Evolutionary conservation across 768 basidiomycete genomes (phyloP), one percentile per base, ranked within the genome.

Genomic region (Pulveroboletus ravenelii): DNA sequence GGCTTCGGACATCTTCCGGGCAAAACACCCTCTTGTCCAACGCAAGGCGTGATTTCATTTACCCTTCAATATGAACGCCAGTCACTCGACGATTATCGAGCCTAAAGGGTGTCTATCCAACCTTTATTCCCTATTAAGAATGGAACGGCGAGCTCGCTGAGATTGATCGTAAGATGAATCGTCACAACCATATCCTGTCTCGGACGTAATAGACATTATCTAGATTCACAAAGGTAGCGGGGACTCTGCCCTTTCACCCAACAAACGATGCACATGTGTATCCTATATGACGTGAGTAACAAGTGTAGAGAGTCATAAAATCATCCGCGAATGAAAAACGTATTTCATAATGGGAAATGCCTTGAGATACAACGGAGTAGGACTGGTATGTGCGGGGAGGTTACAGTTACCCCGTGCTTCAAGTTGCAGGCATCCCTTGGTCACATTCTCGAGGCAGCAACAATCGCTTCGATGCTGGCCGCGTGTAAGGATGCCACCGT

Each of bases 401-500:
- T 48, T n/a, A 48, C 23, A 27, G 25, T 27, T 27, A 6, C 25
- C 25, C 25, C 25, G n/a, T 32, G 18, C 50, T 17, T 52, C 50
- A 35, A 27, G 25, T 15, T 13, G 23, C 17, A 29, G 23, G n/a
- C 17, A 7, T 30, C 9, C 8, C 13, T 7, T 18, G 23, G 37
- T 51, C 39, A 10, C 36, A 44, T 49, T 61, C 61, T 29, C 27
- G 49, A 17, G 65, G 56, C 9, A 67, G 40, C 9, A 61, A 5
- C 39, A 63, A 18, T n/a, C 50, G 52, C 42, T 20, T 58, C 6
- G 64, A 50, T 0, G 20, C 13, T 10, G 51, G 42, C 23, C 63
- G 56, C 6, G 40, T 32, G 31, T 66, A 60, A 14, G 66, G 66
- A 47, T 54, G 58, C 25, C 51, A 18, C 14, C 60, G 56, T 20